These are phyloP conservation scores for Brassica rapa DNA, from an alignment of 345 rosid species.

Conservation along the genomic window DNA sequence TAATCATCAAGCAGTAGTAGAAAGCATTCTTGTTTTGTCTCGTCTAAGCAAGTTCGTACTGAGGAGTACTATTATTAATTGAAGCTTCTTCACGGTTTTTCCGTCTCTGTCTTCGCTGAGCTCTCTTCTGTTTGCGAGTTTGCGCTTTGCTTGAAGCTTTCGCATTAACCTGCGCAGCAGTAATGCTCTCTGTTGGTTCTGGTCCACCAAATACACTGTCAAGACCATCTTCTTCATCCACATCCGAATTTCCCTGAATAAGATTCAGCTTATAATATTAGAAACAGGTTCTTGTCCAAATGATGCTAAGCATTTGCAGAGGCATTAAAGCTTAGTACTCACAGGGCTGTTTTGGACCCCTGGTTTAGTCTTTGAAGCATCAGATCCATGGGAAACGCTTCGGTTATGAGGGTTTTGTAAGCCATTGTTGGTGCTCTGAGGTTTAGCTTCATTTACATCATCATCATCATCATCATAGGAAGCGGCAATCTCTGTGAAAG, in stretches of 20 bases:
- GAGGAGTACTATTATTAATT: conserved; percentile 14
- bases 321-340: not conserved
- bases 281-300: no score
- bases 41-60: conserved; percentile 30
- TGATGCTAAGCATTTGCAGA: conserved; percentile 9
- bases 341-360: conserved; percentile 22
- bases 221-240: conserved; percentile 36
- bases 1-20: not conserved
- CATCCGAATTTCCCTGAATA: conserved; percentile 30
- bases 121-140: conserved; percentile 42
- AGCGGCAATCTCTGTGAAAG: conserved; percentile 46
- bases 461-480: conserved; percentile 33
- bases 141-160: conserved; percentile 25
- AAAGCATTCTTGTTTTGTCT: not conserved
- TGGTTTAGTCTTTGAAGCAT: conserved; percentile 22
- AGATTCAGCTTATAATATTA: not conserved
- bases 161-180: not conserved
- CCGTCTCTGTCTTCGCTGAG: conserved; percentile 37
- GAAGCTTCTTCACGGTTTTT: conserved; percentile 41
- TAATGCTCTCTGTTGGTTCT: conserved; percentile 29
- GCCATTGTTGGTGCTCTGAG: conserved; percentile 19
- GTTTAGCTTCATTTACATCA: conserved; percentile 21
- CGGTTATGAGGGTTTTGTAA: conserved; percentile 23
- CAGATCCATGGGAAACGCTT: conserved; percentile 23
- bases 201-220: conserved; percentile 36